Percentiles rank a stretch among this genome's conserved stretches.
phyloP scores from a whole-genome alignment of 2,329 filamentous ascomycete genomes.

The Huntiella savannae region DNA sequence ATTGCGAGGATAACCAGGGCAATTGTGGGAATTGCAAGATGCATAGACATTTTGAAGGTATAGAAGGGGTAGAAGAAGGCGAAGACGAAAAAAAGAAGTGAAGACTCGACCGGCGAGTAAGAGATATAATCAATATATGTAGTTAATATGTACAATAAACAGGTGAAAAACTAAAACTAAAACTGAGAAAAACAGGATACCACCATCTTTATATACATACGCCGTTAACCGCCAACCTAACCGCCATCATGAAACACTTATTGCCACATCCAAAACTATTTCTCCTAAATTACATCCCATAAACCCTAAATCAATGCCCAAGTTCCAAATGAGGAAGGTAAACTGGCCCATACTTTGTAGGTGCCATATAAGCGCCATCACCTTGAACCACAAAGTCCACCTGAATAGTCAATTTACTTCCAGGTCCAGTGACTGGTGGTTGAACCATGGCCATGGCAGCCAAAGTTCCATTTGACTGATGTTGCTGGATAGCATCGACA shows the following conservation, averaged over 20 bases:
- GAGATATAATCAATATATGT: too few relatives aligned
- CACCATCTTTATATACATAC: neutral
- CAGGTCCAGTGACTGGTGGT: slow-evolving; percentile 22
- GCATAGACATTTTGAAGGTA: neutral
- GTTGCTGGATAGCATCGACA: slow-evolving; percentile 21
- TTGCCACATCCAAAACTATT: neutral
- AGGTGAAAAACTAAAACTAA: neutral
- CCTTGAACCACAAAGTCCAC: slow-evolving; percentile 96
- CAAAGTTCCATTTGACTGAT: slow-evolving; percentile 4
- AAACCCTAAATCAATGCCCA: slow-evolving; percentile 31
- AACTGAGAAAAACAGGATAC: neutral
- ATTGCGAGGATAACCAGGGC: neutral
- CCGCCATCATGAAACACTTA: neutral
- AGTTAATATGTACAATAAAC: neutral
- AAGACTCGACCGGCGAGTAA: neutral
- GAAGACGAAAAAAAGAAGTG: too few relatives aligned
- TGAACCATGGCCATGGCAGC: slow-evolving; percentile 8
- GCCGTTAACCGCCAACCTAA: neutral
- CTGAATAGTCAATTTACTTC: slow-evolving; percentile 61
- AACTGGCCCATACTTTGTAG: slow-evolving; percentile 92
- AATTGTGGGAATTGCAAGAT: neutral
- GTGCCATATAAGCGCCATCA: slow-evolving; percentile 58
- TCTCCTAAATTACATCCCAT: neutral
- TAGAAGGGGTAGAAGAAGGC: too few relatives aligned
- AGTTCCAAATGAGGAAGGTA: slow-evolving; percentile 76